phyloP scores from a whole-genome alignment of 2,329 filamentous ascomycete genomes.

The Calonectria henricotiae region DNA sequence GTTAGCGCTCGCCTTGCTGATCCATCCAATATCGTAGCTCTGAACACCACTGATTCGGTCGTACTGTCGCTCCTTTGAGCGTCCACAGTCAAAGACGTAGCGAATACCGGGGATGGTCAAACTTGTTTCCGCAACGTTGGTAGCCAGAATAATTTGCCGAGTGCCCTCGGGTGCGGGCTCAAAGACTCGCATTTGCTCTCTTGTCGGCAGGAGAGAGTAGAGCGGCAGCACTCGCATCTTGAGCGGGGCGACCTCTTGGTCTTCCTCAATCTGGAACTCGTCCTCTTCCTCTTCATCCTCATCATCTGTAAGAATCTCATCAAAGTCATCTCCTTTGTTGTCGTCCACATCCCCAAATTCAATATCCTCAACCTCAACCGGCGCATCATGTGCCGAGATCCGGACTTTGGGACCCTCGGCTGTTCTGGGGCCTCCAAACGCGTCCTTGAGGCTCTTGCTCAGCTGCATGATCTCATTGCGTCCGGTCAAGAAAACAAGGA shows the following conservation, averaged over 20 bases:
- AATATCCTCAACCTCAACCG: conserved; percentile 88
- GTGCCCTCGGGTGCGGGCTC: conserved; percentile 86
- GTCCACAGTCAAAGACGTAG: conserved; percentile 95
- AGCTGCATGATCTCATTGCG: conserved; percentile 91
- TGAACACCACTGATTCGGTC: conserved; percentile 92
- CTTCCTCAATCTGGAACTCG: conserved; percentile 80
- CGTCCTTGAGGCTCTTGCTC: conserved; percentile 83
- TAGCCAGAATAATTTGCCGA: conserved; percentile 90
- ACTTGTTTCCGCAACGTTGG: conserved; percentile 97
- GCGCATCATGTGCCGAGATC: conserved; percentile 83
- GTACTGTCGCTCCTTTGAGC: conserved; percentile 93
- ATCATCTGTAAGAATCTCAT: conserved; percentile 72
- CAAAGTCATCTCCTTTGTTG: conserved; percentile 72
- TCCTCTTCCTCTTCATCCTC: conserved; percentile 74
- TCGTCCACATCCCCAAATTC: conserved; percentile 84
- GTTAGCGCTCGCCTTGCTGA: conserved; percentile 95
- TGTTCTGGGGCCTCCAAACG: conserved; percentile 73
- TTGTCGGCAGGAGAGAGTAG: conserved; percentile 92
- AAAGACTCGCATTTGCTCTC: conserved; percentile 93
- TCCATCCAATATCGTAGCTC: conserved; percentile 95
- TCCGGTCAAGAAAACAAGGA: conserved; percentile 95
- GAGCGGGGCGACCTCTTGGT: conserved; percentile 72
- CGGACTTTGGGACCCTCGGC: conserved; percentile 78
- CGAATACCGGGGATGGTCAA: conserved; percentile 95
- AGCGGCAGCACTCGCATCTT: conserved; percentile 93